Evolutionary conservation across 306 rosid species (phyloP).

Genomic region (Prunus padus): DNA sequence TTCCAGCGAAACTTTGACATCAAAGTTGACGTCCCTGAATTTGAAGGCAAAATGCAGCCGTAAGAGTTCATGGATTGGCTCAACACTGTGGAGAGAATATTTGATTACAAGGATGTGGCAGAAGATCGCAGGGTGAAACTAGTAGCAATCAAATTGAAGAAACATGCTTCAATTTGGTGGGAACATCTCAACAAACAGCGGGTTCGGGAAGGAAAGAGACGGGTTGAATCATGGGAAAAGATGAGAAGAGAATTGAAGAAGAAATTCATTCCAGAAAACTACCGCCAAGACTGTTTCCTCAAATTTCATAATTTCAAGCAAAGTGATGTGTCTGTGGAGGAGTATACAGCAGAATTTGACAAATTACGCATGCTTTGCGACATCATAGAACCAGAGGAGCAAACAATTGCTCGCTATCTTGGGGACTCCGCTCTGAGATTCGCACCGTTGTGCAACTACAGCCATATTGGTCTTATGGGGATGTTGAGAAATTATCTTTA

Average conservation of each 20-base stretch:
- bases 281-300: neutral
- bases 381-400: neutral
- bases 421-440: neutral
- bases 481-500: neutral
- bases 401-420: neutral
- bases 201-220: neutral
- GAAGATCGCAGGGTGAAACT: neutral
- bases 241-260: neutral
- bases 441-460: neutral
- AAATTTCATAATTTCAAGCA: slow-evolving; percentile 7
- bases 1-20: neutral
- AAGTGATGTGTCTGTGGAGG: neutral
- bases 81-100: neutral
- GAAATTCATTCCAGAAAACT: neutral
- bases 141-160: neutral
- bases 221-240: neutral
- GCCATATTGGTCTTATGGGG: neutral
- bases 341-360: neutral
- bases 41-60: neutral
- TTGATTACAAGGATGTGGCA: neutral
- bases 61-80: slow-evolving; percentile 16
- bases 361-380: neutral
- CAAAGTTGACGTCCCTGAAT: slow-evolving; percentile 1
- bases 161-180: slow-evolving; percentile 15
- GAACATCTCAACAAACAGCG: neutral